Conservation (phyloP, 305 asterid genomes). For the Fraxinus baroniana region DNA sequence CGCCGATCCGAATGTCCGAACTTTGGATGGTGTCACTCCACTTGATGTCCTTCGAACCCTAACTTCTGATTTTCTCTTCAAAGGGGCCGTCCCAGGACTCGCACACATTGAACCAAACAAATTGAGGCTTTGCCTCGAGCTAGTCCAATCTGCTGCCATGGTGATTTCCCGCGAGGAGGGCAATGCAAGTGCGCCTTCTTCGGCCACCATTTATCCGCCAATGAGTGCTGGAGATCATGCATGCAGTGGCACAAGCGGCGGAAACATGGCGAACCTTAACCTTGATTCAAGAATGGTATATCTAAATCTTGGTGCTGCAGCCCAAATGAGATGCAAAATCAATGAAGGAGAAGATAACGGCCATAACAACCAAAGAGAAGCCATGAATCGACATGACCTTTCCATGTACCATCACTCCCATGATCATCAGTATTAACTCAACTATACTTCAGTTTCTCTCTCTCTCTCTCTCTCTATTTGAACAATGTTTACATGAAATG, state of each 20-base stretch:
- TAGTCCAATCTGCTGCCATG: conserved; percentile 87
- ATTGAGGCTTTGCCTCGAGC: conserved; percentile 78
- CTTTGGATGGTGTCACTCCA: conserved; percentile 75
- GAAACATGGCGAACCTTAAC: conserved; percentile 34
- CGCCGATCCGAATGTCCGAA: conserved; percentile 80
- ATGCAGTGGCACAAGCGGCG: conserved; percentile 37
- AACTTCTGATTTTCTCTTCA: conserved; percentile 84
- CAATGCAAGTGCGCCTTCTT: conserved; percentile 38
- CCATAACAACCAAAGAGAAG: conserved; percentile 42
- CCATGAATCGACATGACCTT: conserved; percentile 45
- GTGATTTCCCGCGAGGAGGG: conserved; percentile 90
- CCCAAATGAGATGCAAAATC: conserved; percentile 56
- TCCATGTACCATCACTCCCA: conserved; percentile 66
- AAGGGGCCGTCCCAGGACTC: conserved; percentile 89
- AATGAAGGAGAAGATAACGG: conserved; percentile 45
- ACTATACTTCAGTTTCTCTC: conserved; percentile 1
- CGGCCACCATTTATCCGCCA: conserved; percentile 45
- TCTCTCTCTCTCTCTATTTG: conserved; percentile 8
- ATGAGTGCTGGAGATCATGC: conserved; percentile 48
- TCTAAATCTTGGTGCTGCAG: conserved; percentile 70
- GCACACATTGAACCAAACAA: conserved; percentile 86
- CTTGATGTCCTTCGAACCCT: conserved; percentile 83
- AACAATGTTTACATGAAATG: conserved; percentile 21
- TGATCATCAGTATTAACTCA: conserved; percentile 44
- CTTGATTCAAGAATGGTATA: conserved; percentile 85